Conservation (phyloP, 164 flowering plant species). For the Brasenia schreberi region DNA sequence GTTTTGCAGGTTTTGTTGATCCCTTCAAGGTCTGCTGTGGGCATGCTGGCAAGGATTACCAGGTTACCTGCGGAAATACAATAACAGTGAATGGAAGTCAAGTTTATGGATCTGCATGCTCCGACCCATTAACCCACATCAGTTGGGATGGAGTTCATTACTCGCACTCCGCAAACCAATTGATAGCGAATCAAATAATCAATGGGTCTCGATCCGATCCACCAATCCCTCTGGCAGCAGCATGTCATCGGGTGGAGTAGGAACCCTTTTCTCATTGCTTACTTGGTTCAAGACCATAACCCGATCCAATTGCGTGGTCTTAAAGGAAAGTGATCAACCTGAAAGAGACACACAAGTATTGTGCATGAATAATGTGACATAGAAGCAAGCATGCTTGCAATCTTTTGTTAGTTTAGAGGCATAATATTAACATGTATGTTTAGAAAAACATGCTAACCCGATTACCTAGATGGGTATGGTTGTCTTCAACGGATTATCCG, state of each 20-base stretch:
- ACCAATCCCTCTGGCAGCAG: constrained; percentile 12
- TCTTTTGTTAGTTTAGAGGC: no score
- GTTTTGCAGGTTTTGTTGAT: constrained; percentile 42
- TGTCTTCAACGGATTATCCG: no score
- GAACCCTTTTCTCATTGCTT: no score
- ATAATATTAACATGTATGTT: no score
- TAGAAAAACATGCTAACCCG: no score
- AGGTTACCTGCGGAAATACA: constrained; percentile 32
- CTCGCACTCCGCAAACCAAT: constrained; percentile 41
- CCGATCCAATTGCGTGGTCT: no score
- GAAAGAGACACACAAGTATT: no score
- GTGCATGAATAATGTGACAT: no score
- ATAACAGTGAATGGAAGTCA: constrained; percentile 34
- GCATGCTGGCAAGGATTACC: constrained; percentile 5
- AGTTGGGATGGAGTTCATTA: constrained; percentile 85
- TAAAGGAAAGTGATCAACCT: no score
- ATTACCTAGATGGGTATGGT: no score
- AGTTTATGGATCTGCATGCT: constrained; percentile 41
- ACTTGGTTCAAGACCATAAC: no score
- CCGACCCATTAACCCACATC: constrained; percentile 25
- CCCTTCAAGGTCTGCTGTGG: constrained; percentile 51
- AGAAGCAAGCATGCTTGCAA: no score
- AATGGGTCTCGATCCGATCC: constrained; percentile 39
- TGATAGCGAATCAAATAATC: constrained; percentile 31
- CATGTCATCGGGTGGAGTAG: constrained; percentile 7